Conservation (phyloP, 2,329 filamentous ascomycete genomes). For the Aspergillus brunneoviolaceus region DNA sequence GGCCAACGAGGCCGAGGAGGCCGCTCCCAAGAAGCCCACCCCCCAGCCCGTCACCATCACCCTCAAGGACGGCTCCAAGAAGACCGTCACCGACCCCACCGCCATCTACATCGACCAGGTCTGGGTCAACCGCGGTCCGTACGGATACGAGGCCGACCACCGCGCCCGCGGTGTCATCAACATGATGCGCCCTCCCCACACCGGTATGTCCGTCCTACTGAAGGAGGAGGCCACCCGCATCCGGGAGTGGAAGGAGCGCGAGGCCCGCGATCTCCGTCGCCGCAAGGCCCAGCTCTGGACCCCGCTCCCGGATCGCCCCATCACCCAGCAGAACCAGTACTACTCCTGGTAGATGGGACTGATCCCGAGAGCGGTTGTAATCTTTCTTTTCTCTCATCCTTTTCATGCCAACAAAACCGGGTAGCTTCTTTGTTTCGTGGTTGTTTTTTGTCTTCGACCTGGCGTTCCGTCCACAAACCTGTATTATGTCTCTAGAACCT, state of each 20-base stretch:
- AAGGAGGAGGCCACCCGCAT: conserved; percentile 94
- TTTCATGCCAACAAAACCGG: neutral
- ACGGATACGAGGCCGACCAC: conserved; percentile 62
- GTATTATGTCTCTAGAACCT: neutral
- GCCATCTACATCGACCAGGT: conserved; percentile 87
- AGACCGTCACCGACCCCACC: conserved; percentile 71
- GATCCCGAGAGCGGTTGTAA: neutral
- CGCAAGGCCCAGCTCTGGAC: conserved; percentile 77
- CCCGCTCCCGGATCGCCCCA: conserved; percentile 79
- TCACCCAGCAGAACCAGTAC: conserved; percentile 82
- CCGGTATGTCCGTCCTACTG: conserved; percentile 74
- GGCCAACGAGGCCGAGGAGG: conserved; percentile 7
- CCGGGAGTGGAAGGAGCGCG: conserved; percentile 72
- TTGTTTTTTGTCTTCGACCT: neutral
- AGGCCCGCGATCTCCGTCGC: conserved; percentile 74
- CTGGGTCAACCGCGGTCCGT: conserved; percentile 80
- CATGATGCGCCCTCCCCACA: conserved; percentile 67
- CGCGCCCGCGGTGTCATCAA: conserved; percentile 73
- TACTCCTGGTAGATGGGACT: conserved; percentile 72
- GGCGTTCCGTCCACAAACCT: neutral
- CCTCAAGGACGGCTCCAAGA: conserved; percentile 71
- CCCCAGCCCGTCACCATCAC: conserved; percentile 59
- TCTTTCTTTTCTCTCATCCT: neutral
- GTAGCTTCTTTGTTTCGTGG: neutral
- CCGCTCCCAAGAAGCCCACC: conserved; percentile 8